Evolutionary conservation across 2,329 filamentous ascomycete genomes (phyloP).

Genomic region (Cladophialophora bantiana): DNA sequence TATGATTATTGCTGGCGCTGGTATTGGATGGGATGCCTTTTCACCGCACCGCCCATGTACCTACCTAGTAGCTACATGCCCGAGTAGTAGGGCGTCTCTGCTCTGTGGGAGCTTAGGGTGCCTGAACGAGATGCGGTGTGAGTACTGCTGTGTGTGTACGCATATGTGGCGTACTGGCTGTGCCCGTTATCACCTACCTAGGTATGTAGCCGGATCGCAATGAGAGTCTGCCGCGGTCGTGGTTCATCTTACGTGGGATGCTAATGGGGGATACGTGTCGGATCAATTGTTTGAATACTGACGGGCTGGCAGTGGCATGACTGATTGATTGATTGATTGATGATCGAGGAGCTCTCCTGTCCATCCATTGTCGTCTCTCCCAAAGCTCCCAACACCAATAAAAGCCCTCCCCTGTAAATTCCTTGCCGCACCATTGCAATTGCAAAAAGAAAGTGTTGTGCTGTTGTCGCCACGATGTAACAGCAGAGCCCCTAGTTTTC

Average conservation of each 20-base stretch:
- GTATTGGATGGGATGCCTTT: neutral
- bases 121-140: constrained; percentile 6
- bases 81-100: neutral
- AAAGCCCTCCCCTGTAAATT: neutral
- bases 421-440: neutral
- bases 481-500: neutral
- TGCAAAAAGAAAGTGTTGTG: neutral
- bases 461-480: neutral
- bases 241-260: constrained; percentile 3
- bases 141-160: neutral
- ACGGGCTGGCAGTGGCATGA: constrained; percentile 1
- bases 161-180: neutral
- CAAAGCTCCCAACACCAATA: neutral
- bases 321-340: neutral
- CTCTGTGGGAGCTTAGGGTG: neutral
- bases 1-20: neutral
- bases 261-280: neutral
- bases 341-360: neutral
- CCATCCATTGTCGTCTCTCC: constrained; percentile 5
- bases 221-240: neutral
- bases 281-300: neutral
- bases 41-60: neutral
- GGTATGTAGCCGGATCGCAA: neutral
- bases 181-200: neutral
- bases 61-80: too few species aligned